Conservation (phyloP, 140 eudicot species). For the Cichorium intybus region DNA sequence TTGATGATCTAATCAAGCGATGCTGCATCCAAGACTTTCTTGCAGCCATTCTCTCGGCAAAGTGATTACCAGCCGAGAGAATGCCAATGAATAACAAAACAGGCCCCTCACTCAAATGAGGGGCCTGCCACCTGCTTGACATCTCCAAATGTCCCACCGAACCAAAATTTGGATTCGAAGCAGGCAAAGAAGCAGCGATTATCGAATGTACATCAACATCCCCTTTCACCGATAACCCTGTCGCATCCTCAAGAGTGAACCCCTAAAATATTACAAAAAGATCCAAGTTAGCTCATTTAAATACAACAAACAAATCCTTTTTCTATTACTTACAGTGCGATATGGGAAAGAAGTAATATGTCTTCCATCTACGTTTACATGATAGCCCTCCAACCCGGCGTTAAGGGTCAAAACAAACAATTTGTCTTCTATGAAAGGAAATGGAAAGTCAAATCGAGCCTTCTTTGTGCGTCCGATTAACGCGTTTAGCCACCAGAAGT, state of each 20-base stretch:
- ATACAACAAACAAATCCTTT: background rate
- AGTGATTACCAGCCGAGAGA: slow-evolving; percentile 94
- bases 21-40: slow-evolving; percentile 99
- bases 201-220: slow-evolving; percentile 70
- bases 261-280: too few species aligned
- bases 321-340: slow-evolving; percentile 58
- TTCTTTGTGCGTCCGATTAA: slow-evolving; percentile 57
- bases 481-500: slow-evolving; percentile 65
- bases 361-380: slow-evolving; percentile 70
- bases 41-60: slow-evolving; percentile 90
- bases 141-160: slow-evolving; percentile 73
- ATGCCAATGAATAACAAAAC: slow-evolving; percentile 71
- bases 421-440: slow-evolving; percentile 62
- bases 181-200: slow-evolving; percentile 85
- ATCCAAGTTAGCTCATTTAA: too few species aligned
- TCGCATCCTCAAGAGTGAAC: slow-evolving; percentile 71
- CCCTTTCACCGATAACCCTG: slow-evolving; percentile 59
- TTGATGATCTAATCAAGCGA: slow-evolving; percentile 52
- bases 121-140: slow-evolving; percentile 65
- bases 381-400: slow-evolving; percentile 73
- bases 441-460: slow-evolving; percentile 62
- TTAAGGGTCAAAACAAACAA: slow-evolving; percentile 58
- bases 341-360: slow-evolving; percentile 68
- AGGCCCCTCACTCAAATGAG: slow-evolving; percentile 67
- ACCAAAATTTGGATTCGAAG: slow-evolving; percentile 83